These are phyloP conservation scores for Alternaria atra DNA, from an alignment of 2,329 filamentous ascomycete species.

Conservation along the genomic window DNA sequence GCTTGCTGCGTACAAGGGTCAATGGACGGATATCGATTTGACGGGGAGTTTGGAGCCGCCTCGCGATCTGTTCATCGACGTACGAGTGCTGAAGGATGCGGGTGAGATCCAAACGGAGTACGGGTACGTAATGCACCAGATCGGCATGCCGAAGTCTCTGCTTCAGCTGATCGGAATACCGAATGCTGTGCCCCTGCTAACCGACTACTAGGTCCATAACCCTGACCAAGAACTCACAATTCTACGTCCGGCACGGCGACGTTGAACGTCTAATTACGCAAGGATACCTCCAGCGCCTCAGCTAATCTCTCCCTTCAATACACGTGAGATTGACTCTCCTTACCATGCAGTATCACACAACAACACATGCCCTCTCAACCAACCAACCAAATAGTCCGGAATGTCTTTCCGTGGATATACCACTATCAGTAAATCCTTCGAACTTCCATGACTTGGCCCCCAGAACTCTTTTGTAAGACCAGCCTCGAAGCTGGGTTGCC, in stretches of 20 bases:
- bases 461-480: not conserved
- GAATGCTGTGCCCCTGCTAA: not conserved
- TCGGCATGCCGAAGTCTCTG: not conserved
- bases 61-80: conserved; percentile 95
- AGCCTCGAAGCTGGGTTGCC: conserved; percentile 6
- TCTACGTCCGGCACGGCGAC: conserved; percentile 94
- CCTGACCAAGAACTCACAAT: conserved; percentile 97
- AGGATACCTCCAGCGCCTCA: conserved; percentile 90
- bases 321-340: not conserved
- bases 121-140: conserved; percentile 68
- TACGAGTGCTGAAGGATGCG: conserved; percentile 92
- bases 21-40: conserved; percentile 97
- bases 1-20: conserved; percentile 94
- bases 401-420: not conserved
- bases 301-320: conserved; percentile 61
- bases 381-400: not conserved
- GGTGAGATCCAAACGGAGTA: conserved; percentile 99
- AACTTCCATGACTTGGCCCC: not conserved
- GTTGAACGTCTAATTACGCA: conserved; percentile 94
- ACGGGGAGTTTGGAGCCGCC: conserved; percentile 94
- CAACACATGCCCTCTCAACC: no score
- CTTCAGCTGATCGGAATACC: not conserved
- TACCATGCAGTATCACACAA: not conserved
- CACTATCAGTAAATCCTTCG: not conserved
- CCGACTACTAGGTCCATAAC: conserved; percentile 77